Percentiles rank a stretch among this genome's conserved stretches.
These are phyloP conservation scores for Stagonosporopsis rhizophila DNA, from an alignment of 2,329 filamentous ascomycete species.

Conservation along the genomic window DNA sequence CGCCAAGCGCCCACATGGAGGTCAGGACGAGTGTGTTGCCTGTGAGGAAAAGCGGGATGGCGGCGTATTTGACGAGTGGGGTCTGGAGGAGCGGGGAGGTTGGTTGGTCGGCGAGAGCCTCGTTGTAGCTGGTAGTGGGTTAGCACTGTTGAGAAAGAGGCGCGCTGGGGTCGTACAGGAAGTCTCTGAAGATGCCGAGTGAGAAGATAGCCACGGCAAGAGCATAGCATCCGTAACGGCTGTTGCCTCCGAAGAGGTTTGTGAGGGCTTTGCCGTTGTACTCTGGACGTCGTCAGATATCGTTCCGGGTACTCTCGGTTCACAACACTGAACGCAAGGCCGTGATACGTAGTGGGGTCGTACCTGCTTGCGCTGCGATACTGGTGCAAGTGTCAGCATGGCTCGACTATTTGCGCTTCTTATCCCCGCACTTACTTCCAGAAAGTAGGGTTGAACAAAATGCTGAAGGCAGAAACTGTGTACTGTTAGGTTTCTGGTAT, in stretches of 20 bases:
- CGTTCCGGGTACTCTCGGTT: neutral
- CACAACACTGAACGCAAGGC: neutral
- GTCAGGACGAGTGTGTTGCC: slow-evolving; percentile 88
- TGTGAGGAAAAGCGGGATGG: slow-evolving; percentile 72
- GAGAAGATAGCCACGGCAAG: slow-evolving; percentile 90
- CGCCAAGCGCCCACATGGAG: slow-evolving; percentile 88
- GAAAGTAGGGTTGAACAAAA: slow-evolving; percentile 97
- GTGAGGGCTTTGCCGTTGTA: slow-evolving; percentile 91
- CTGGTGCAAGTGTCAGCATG: slow-evolving; percentile 54
- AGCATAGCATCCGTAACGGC: slow-evolving; percentile 83
- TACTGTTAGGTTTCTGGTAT: slow-evolving; percentile 4
- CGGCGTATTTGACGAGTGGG: slow-evolving; percentile 66
- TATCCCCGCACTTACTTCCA: slow-evolving; percentile 77
- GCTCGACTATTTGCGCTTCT: too few species aligned
- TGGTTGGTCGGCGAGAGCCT: slow-evolving; percentile 78
- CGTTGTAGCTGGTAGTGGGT: slow-evolving; percentile 71
- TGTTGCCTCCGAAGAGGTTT: slow-evolving; percentile 80
- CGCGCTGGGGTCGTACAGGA: slow-evolving; percentile 51
- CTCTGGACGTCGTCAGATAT: slow-evolving; percentile 62
- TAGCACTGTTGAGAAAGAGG: neutral
- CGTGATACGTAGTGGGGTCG: slow-evolving; percentile 21
- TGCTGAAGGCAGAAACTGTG: slow-evolving; percentile 78
- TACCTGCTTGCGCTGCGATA: slow-evolving; percentile 83
- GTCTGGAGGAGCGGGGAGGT: slow-evolving; percentile 74
- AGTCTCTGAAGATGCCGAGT: slow-evolving; percentile 85